Base-by-base conservation (phyloP, 192 early-diverging fungal species). In the Rhizophagus sp. region DNA sequence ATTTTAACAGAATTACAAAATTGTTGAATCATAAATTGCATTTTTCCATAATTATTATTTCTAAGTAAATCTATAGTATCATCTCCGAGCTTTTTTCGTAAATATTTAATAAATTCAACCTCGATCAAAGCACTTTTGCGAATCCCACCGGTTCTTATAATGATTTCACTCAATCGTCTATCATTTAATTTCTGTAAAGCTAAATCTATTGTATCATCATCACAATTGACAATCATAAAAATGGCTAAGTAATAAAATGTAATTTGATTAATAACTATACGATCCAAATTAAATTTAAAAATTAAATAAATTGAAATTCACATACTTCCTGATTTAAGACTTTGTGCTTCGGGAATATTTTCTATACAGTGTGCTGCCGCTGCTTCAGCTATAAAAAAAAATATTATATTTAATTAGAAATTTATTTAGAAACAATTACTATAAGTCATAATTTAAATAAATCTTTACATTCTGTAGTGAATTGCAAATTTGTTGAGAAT, bases 181-280 rank as follows among this genome's bases (percentile, higher is more conserved):
- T 36, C 19, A 22, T 44, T 12, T 24, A 71, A 71, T 24, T 17
- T 49, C 0, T 12, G 7, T 2, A 83, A 82, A 71, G 84, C 83
- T 49, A 88, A 68, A 82, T 85, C 83, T 4, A 88, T 80, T 10
- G 83, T 85, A 62, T 79, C 88, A 68, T 84, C 86, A 17, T 79
- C 86, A 34, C 83, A 82, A 85, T 87, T 83, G 33, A 81, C 79
- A 44, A 87, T 84, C 83, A 88, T 84, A 64, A 88, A 85, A 57
- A 0, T 57, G 15, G 3, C 52, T 57, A 7, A 19, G 19, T 22
- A 57, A 22, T 6, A 57, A 57, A 57, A 57, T 57, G 1, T 57
- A 57, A 57, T 22, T 57, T 6, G 19, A 57, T 6, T 6, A 22
- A 57, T 7, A 2, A 44, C 33, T n/a, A 30, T 44, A 44, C 0